A percentile compares a stretch with the other conserved stretches of the same genome.
phyloP scores from a whole-genome alignment of 2,329 filamentous ascomycete species.

The Alternaria sp. region DNA sequence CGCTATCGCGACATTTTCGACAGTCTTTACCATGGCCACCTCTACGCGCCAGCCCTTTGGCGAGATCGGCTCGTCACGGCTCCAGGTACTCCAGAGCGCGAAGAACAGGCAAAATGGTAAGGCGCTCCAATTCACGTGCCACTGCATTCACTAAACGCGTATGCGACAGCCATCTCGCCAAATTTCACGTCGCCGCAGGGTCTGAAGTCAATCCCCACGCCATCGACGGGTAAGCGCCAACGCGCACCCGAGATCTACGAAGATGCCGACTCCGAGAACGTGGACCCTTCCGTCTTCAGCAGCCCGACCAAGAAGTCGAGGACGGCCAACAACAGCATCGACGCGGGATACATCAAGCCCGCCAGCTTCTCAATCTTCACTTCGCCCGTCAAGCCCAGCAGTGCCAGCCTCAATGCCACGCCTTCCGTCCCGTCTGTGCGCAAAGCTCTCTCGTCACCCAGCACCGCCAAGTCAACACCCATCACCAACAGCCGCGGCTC shows the following conservation, averaged over 20 bases:
- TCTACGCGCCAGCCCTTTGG: slow-evolving; percentile 77
- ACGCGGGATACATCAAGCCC: slow-evolving; percentile 50
- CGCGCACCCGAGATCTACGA: slow-evolving; percentile 56
- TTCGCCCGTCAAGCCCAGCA: slow-evolving; percentile 36
- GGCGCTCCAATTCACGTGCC: slow-evolving; percentile 13
- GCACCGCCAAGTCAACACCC: slow-evolving; percentile 54
- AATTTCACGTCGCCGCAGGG: slow-evolving; percentile 40
- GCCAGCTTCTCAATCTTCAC: slow-evolving; percentile 52
- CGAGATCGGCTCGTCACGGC: slow-evolving; percentile 72
- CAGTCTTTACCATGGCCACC: slow-evolving; percentile 47
- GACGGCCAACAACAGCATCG: slow-evolving; percentile 31
- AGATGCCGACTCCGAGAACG: slow-evolving; percentile 65
- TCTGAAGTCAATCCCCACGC: slow-evolving; percentile 39
- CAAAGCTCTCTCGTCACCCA: slow-evolving; percentile 54
- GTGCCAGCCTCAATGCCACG: slow-evolving; percentile 37
- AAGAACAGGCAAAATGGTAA: slow-evolving; percentile 79
- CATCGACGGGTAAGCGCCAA: slow-evolving; percentile 56
- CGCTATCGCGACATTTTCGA: slow-evolving; percentile 3
- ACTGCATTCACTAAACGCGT: slow-evolving; percentile 31
- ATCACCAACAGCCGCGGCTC: slow-evolving; percentile 72
- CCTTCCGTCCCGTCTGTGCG: slow-evolving; percentile 41
- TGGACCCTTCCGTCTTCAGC: slow-evolving; percentile 62
- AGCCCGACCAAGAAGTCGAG: slow-evolving; percentile 65
- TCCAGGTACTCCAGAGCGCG: slow-evolving; percentile 75
- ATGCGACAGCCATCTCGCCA: slow-evolving; percentile 42